Evolutionary conservation across 2,329 filamentous ascomycete genomes (phyloP).

Genomic region (Allantophomopsis cytisporea): DNA sequence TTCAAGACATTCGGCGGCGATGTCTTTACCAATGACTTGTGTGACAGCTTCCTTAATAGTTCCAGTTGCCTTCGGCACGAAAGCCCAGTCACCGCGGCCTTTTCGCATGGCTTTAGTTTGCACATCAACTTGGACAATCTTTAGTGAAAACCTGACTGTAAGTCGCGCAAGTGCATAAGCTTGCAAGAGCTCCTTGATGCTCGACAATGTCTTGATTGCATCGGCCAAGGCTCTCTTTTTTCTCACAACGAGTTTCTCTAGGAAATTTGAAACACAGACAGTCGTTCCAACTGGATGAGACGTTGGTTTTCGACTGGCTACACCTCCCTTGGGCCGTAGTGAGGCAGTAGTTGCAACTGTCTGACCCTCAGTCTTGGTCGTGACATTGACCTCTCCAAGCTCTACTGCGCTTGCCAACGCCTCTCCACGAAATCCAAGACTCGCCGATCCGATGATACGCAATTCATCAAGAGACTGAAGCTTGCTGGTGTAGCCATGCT

Average conservation of each 20-base stretch:
- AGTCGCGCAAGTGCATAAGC: conserved; percentile 55
- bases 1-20: conserved; percentile 39
- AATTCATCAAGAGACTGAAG: conserved; percentile 51
- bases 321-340: conserved; percentile 24
- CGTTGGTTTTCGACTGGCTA: conserved; percentile 19
- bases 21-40: conserved; percentile 45
- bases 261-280: conserved; percentile 44
- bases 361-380: conserved; percentile 49
- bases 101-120: no score
- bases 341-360: conserved; percentile 37
- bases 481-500: conserved; percentile 62
- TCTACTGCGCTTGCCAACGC: conserved; percentile 54
- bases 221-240: conserved; percentile 42
- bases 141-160: conserved; percentile 44
- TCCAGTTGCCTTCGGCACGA: conserved; percentile 37
- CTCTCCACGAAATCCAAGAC: conserved; percentile 65
- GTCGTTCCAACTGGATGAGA: conserved; percentile 56
- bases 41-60: conserved; percentile 42
- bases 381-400: conserved; percentile 45
- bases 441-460: conserved; percentile 35
- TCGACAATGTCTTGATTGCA: conserved; percentile 38
- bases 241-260: conserved; percentile 48
- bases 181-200: conserved; percentile 45
- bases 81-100: conserved; percentile 40
- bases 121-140: conserved; percentile 34